Base-by-base conservation (phyloP, 345 rosid genomes). In the Carallia brachiata region DNA sequence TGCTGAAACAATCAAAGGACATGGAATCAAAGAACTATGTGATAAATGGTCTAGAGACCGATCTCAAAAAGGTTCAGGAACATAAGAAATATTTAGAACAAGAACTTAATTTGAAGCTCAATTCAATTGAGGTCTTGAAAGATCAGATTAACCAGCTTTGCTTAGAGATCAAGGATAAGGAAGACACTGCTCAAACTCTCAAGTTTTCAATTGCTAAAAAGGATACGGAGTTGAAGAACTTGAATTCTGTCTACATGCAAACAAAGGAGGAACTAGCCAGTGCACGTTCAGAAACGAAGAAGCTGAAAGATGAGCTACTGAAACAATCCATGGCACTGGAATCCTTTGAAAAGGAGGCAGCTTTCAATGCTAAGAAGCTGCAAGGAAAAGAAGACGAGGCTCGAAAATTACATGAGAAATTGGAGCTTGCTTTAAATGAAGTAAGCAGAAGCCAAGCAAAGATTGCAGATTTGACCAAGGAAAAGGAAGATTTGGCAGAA, bases 131-230 rank as follows among this genome's bases (percentile, higher is more conserved):
- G 63, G 70, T 57, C 65, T 71, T 90, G 58, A 84, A 92, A 73
- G 93, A 90, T 62, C 80, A 72, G 75, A 70, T 82, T 34, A 81
- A 80, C 68, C 79, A 78, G 74, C 86, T 92, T 61, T 79, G 78
- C 67, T 68, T 75, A 64, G 96, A 95, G 82, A 71, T 92, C 74
- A 81, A 81, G 71, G 92, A 85, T 47, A 90, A 68, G 76, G 88
- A 89, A 75, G 88, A 80, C 47, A 74, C 57, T 55, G 52, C 77
- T 65, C 86, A 80, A 72, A 81, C 76, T 53, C 79, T 90, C 70
- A 79, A 77, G 36, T 79, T 84, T 62, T 77, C 75, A 30, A 77
- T 88, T 67, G 77, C 77, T 27, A 81, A 70, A n/a, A 90, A 87
- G 76, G 96, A 90, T 69, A 18, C 59, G 15, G 93, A 89, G 65